A percentile compares a stretch with the other conserved stretches of the same genome.
Conservation (phyloP, 225 moss, liverwort and hornwort species). For the Marchantia polymorpha region DNA sequence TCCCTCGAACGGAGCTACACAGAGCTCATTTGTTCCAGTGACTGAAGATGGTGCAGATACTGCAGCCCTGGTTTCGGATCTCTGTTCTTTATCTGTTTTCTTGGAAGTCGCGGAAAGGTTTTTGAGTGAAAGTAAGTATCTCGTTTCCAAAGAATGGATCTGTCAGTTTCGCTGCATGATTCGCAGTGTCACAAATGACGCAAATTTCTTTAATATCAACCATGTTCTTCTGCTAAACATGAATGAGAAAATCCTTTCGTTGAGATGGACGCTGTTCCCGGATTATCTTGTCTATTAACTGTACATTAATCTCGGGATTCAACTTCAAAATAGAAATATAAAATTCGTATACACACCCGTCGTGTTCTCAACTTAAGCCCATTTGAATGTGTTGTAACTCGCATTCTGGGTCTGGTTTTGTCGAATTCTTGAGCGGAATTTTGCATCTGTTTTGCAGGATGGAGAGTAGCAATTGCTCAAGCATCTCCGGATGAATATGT, state of each 20-base stretch:
- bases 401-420: too few species aligned
- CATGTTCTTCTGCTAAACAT: too few species aligned
- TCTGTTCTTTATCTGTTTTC: slow-evolving; percentile 25
- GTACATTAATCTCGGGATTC: too few species aligned
- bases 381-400: too few species aligned
- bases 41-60: slow-evolving; percentile 18
- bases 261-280: too few species aligned
- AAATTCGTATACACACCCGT: too few species aligned
- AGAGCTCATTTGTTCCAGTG: not conserved
- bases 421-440: not conserved
- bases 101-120: slow-evolving; percentile 32
- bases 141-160: not conserved
- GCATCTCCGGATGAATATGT: slow-evolving; percentile 32
- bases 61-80: slow-evolving; percentile 19
- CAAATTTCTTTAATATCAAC: too few species aligned
- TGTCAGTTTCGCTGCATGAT: not conserved
- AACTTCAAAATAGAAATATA: too few species aligned
- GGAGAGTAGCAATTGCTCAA: slow-evolving; percentile 32
- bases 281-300: too few species aligned
- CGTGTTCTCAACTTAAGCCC: too few species aligned
- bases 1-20: not conserved
- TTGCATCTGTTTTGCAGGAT: slow-evolving; percentile 27
- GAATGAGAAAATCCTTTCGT: too few species aligned
- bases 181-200: not conserved
- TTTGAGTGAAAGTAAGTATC: slow-evolving; percentile 40